These are phyloP conservation scores for Suillus lakei DNA, from an alignment of 768 basidiomycete species.

Conservation along the genomic window DNA sequence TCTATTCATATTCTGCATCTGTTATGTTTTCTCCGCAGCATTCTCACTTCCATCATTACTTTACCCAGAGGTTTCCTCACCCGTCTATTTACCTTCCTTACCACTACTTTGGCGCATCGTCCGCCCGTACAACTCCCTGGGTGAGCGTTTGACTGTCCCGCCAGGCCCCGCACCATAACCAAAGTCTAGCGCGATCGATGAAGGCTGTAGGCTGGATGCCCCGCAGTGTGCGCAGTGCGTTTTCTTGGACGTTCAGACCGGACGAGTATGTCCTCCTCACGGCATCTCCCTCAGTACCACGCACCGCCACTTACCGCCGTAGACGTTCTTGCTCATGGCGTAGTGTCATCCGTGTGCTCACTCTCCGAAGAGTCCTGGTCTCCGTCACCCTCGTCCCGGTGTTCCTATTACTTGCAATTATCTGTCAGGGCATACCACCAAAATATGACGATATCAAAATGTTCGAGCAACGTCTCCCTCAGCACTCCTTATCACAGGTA, in stretches of 20 bases:
- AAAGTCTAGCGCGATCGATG: not conserved
- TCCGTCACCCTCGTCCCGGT: constrained; percentile 24
- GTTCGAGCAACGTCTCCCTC: constrained; percentile 43
- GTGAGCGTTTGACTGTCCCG: not conserved
- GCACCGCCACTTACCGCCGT: constrained; percentile 12
- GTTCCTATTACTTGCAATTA: constrained; percentile 33
- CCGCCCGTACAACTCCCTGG: not conserved
- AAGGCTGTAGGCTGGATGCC: constrained; percentile 14
- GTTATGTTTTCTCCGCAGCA: not conserved
- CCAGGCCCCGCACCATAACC: not conserved
- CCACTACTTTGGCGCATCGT: not conserved
- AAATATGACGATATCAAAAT: constrained; percentile 40
- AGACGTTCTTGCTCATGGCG: constrained; percentile 18
- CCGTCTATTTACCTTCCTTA: not conserved
- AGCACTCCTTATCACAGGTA: constrained; percentile 36
- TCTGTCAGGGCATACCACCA: constrained; percentile 45
- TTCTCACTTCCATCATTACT: not conserved
- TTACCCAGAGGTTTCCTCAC: not conserved
- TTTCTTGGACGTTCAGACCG: constrained; percentile 8
- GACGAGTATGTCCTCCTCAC: constrained; percentile 22
- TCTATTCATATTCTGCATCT: not conserved
- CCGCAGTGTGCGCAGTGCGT: not conserved
- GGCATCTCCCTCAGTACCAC: not conserved
- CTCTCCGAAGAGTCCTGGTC: constrained; percentile 34
- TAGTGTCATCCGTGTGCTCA: constrained; percentile 15